These are phyloP conservation scores for Metschnikowia sp. DNA, from an alignment of 805 yeast genomes.

Conservation along the genomic window DNA sequence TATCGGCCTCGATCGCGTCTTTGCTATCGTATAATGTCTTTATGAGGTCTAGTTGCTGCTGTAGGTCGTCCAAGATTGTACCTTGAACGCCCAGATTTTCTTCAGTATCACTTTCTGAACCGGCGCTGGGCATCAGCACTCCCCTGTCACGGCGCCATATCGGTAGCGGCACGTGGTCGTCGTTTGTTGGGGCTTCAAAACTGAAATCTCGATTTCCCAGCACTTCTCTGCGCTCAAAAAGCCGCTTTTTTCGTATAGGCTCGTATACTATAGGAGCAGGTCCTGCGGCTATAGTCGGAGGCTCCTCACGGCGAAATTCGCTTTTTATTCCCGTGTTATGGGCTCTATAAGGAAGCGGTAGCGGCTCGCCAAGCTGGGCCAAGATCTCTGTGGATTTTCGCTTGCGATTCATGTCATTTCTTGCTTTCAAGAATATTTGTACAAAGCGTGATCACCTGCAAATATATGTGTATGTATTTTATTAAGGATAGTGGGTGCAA, in stretches of 20 bases:
- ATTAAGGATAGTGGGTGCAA: too few relatives aligned
- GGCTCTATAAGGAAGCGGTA: conserved; percentile 33
- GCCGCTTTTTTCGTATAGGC: conserved; percentile 6
- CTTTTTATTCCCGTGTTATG: conserved; percentile 3
- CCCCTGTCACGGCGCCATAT: conserved; percentile 11
- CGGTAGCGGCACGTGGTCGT: conserved; percentile 11
- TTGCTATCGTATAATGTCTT: conserved; percentile 4
- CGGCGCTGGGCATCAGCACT: neutral
- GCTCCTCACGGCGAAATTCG: conserved; percentile 1
- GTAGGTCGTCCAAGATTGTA: conserved; percentile 9
- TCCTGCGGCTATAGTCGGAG: neutral
- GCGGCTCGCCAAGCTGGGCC: conserved; percentile 32
- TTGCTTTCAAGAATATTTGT: neutral
- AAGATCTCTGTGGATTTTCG: conserved; percentile 13
- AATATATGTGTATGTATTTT: too few relatives aligned
- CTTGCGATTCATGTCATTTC: conserved; percentile 18
- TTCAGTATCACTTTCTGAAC: neutral
- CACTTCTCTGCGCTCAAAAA: neutral
- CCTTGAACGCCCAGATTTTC: neutral
- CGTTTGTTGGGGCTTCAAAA: neutral
- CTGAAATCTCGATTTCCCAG: neutral
- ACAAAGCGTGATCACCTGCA: too few relatives aligned
- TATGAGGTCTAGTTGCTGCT: conserved; percentile 8
- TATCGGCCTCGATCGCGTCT: conserved; percentile 6
- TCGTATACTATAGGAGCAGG: neutral